Conservation (phyloP, 805 yeast genomes). For the Schwanniomyces vanrijiae region DNA sequence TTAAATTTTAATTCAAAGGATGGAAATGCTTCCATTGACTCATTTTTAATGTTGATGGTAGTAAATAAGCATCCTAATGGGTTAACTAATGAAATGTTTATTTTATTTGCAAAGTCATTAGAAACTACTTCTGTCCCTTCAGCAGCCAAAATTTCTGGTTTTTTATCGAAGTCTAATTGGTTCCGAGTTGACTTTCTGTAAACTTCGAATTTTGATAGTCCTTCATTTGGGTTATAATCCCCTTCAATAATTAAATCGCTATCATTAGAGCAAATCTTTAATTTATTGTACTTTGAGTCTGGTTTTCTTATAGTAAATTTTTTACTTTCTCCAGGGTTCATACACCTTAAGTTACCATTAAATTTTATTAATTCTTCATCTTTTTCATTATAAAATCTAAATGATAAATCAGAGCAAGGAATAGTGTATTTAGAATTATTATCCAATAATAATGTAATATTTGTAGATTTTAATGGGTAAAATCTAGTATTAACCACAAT, state of each 20-base stretch:
- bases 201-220: neutral
- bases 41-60: neutral
- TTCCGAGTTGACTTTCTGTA: neutral
- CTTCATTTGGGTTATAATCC: neutral
- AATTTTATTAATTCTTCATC: conserved; percentile 17
- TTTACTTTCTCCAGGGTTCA: conserved; percentile 25
- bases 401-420: conserved; percentile 27
- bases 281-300: conserved; percentile 11
- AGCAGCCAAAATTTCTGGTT: neutral
- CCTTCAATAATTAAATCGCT: conserved; percentile 16
- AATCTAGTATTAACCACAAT: conserved; percentile 17
- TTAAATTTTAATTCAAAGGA: neutral
- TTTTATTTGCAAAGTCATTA: no score
- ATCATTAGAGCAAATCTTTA: conserved; percentile 16
- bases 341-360: conserved; percentile 8
- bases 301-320: conserved; percentile 25
- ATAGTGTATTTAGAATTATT: conserved; percentile 22
- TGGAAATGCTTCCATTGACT: neutral
- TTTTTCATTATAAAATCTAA: conserved; percentile 21
- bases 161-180: neutral
- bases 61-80: neutral
- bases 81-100: neutral
- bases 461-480: conserved; percentile 12
- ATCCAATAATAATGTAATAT: conserved; percentile 22
- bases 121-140: neutral